Percentiles rank a stretch among this genome's conserved stretches.
phyloP scores from a whole-genome alignment of 2,329 filamentous ascomycete species.

The Bimuria novae-zelandiae region DNA sequence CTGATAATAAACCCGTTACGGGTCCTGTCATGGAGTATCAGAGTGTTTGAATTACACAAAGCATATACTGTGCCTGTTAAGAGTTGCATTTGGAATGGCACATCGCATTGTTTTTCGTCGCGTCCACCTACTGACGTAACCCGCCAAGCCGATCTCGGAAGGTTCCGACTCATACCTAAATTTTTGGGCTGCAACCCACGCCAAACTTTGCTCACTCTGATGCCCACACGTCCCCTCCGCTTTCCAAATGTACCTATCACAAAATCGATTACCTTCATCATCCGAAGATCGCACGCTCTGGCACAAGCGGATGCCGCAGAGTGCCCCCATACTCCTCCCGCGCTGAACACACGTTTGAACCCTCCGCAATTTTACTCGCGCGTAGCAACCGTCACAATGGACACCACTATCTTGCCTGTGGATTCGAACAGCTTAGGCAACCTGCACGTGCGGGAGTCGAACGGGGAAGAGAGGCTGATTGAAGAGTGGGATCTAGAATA shows the following conservation, averaged over 20 bases:
- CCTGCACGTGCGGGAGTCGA: conserved; percentile 33
- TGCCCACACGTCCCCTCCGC: conserved; percentile 35
- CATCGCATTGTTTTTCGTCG: not conserved
- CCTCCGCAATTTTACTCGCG: conserved; percentile 8
- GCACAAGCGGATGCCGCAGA: conserved; percentile 31
- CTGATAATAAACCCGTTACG: no score
- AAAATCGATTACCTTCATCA: conserved; percentile 12
- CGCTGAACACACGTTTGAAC: conserved; percentile 26
- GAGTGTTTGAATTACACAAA: no score
- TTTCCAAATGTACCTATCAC: conserved; percentile 42
- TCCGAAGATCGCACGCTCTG: conserved; percentile 26
- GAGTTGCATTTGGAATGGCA: not conserved
- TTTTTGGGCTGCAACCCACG: conserved; percentile 28
- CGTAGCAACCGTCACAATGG: conserved; percentile 25
- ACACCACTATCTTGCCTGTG: conserved; percentile 48
- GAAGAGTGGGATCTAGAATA: conserved; percentile 44
- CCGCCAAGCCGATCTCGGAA: conserved; percentile 6
- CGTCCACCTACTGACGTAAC: not conserved
- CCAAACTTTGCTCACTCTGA: conserved; percentile 21
- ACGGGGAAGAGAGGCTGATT: conserved; percentile 37
- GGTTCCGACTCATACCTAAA: conserved; percentile 26
- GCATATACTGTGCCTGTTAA: not conserved
- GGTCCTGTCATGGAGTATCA: no score
- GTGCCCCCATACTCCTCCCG: conserved; percentile 19
- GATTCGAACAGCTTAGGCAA: conserved; percentile 48